A percentile compares a stretch with the other conserved stretches of the same genome.
These are phyloP conservation scores for Plasmodium fragile DNA, from an alignment of 169 alveolate species.

Conservation along the genomic window DNA sequence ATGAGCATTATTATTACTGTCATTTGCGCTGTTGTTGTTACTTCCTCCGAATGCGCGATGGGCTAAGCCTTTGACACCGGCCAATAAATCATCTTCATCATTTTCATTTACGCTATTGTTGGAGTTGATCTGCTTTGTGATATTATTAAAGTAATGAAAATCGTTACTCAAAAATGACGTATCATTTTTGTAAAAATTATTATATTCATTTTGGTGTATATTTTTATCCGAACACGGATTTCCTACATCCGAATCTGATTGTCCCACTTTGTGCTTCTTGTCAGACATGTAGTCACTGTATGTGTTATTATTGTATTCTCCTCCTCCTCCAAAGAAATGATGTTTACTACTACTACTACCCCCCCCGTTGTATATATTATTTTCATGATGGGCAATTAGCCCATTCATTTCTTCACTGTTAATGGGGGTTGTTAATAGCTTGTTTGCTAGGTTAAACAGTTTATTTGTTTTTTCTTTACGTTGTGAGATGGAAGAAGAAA, in stretches of 20 bases:
- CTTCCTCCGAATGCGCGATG: neutral
- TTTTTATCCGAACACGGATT: neutral
- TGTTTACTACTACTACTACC: too few species aligned
- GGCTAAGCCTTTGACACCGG: neutral
- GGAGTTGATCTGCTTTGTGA: constrained; percentile 7
- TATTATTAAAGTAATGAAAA: constrained; percentile 10
- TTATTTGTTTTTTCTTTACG: constrained; percentile 19
- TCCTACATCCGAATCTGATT: neutral
- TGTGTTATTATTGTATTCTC: neutral
- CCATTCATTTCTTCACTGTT: constrained; percentile 1
- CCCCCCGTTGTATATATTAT: neutral
- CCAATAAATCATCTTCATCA: neutral
- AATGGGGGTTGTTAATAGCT: neutral
- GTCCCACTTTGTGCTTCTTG: neutral
- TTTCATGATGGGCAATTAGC: neutral
- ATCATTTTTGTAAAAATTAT: constrained; percentile 15
- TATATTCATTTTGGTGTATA: constrained; percentile 12
- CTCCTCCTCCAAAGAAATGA: neutral
- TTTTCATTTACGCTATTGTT: neutral
- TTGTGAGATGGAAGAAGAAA: neutral
- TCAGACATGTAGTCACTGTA: neutral
- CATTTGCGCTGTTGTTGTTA: neutral
- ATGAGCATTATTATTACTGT: neutral
- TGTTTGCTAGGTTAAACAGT: constrained; percentile 17
- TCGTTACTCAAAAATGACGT: constrained; percentile 29